Evolutionary conservation across 1,284 basidiomycete genomes (phyloP).

Genomic region (Ustilago xerochloae): DNA sequence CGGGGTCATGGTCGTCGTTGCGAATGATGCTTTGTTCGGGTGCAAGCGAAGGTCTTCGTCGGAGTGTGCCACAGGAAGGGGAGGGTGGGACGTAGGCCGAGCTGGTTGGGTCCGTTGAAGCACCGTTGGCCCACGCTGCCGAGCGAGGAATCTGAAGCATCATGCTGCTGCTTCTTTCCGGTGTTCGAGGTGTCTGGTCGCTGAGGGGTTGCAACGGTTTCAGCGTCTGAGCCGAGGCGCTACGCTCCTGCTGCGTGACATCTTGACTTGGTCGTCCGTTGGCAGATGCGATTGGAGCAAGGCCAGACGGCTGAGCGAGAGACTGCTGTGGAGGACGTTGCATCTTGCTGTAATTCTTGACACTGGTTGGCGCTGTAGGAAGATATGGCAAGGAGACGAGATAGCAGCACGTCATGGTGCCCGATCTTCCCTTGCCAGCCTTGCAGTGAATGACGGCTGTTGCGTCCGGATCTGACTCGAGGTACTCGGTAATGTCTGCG

Average conservation of each 20-base stretch:
- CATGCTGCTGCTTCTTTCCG: constrained; percentile 13
- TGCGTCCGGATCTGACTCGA: constrained; percentile 76
- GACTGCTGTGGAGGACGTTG: constrained; percentile 20
- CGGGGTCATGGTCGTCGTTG: constrained; percentile 41
- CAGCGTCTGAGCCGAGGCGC: background rate
- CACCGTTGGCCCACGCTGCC: constrained; percentile 9
- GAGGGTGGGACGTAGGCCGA: background rate
- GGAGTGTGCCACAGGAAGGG: constrained; percentile 8
- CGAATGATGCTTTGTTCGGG: constrained; percentile 47
- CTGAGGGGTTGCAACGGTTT: background rate
- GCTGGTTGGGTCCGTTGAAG: constrained; percentile 1
- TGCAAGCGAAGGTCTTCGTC: constrained; percentile 28
- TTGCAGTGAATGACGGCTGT: constrained; percentile 90
- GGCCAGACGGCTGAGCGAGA: background rate
- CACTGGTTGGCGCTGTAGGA: constrained; percentile 44
- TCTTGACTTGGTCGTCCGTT: background rate
- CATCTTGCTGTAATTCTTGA: constrained; percentile 49
- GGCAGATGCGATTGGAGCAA: constrained; percentile 1
- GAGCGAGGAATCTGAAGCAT: constrained; percentile 28
- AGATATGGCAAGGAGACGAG: constrained; percentile 54
- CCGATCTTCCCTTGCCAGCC: constrained; percentile 66
- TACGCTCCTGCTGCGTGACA: background rate
- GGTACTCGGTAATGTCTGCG: constrained; percentile 82
- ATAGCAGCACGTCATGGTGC: constrained; percentile 61
- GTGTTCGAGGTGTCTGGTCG: background rate